Percentiles rank a stretch among this genome's conserved stretches.
These are phyloP conservation scores for Trichocladium uniseriatum DNA, from an alignment of 495 filamentous ascomycete genomes.

Conservation along the genomic window DNA sequence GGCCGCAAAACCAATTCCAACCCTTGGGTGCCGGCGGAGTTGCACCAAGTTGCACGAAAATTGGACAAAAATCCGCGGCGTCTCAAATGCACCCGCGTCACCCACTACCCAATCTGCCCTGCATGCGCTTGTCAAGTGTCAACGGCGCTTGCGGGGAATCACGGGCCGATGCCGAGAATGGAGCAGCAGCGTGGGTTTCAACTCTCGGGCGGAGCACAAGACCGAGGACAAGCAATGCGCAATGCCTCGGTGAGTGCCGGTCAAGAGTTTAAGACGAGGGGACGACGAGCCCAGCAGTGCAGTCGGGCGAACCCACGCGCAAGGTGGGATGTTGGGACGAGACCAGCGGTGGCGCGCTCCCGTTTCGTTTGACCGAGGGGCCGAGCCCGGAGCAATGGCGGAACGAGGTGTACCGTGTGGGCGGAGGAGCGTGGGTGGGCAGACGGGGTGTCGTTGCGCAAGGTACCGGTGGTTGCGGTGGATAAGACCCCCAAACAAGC, in stretches of 20 bases:
- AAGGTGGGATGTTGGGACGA: neutral
- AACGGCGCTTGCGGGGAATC: constrained; percentile 2
- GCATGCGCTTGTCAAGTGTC: neutral
- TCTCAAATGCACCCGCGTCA: neutral
- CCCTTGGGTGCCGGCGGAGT: neutral
- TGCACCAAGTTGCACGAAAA: no score
- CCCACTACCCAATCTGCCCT: neutral
- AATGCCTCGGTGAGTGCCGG: constrained; percentile 9
- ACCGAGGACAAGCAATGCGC: constrained; percentile 1
- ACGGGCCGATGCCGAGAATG: constrained; percentile 6
- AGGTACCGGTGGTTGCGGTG: no score
- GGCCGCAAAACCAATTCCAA: constrained; percentile 2
- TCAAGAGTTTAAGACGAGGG: neutral
- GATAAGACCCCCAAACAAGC: neutral
- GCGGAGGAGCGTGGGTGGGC: neutral
- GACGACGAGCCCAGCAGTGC: neutral
- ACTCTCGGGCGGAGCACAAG: neutral
- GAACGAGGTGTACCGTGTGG: neutral
- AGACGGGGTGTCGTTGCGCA: no score
- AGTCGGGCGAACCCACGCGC: neutral
- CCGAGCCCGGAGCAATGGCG: constrained; percentile 8
- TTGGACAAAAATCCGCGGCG: neutral
- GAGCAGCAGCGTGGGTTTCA: constrained; percentile 1
- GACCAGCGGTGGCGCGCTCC: neutral
- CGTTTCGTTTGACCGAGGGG: neutral